Evolutionary conservation across 1,139 yeast species (phyloP).

Genomic region (Maudiozyma humilis): DNA sequence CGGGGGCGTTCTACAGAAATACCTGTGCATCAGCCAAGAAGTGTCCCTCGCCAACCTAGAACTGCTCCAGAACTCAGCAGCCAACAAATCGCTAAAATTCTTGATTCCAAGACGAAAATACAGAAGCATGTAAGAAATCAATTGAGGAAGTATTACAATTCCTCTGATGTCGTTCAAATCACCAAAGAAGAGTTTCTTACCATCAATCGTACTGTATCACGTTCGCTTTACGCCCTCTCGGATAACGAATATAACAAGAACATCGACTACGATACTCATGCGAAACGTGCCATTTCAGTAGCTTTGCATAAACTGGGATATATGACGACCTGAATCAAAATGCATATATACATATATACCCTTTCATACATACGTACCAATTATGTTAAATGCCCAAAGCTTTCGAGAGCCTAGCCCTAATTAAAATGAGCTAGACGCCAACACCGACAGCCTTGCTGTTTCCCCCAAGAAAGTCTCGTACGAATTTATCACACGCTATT

Average conservation of each 20-base stretch:
- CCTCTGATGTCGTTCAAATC: slow-evolving; percentile 17
- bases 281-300: slow-evolving; percentile 4
- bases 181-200: slow-evolving; percentile 42
- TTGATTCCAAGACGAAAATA: slow-evolving; percentile 41
- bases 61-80: neutral
- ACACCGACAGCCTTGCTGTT: too few species aligned
- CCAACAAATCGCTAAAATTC: slow-evolving; percentile 1
- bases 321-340: neutral
- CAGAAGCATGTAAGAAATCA: slow-evolving; percentile 47
- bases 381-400: too few species aligned
- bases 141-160: slow-evolving; percentile 40
- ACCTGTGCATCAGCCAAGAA: too few species aligned
- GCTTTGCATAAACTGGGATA: slow-evolving; percentile 11
- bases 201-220: slow-evolving; percentile 38
- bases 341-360: neutral
- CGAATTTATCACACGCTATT: too few species aligned
- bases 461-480: too few species aligned
- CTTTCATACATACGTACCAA: neutral
- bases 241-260: slow-evolving; percentile 16
- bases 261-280: slow-evolving; percentile 17
- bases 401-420: neutral
- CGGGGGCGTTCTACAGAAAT: too few species aligned
- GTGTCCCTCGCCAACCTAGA: too few species aligned
- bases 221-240: slow-evolving; percentile 34
- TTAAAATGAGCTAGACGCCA: too few species aligned